These are phyloP conservation scores for Mortierella sp. DNA, from an alignment of 371 early-diverging fungal genomes.

Conservation along the genomic window DNA sequence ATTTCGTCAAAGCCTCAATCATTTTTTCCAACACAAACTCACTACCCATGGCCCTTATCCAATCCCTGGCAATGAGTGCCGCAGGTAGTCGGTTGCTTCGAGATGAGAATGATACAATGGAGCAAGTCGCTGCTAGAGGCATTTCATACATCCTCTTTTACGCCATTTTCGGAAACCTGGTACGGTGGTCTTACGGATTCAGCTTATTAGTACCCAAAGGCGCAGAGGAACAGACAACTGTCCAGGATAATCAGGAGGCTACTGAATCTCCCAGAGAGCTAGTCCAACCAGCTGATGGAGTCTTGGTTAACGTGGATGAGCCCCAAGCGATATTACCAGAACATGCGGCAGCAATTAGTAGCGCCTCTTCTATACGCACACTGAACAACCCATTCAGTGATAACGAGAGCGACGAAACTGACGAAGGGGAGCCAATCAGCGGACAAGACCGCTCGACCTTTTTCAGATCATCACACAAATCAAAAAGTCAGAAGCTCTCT, in stretches of 20 bases:
- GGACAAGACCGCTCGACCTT: neutral
- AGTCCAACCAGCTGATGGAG: neutral
- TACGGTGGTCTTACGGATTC: conserved; percentile 85
- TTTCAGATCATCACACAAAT: neutral
- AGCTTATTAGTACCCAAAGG: conserved; percentile 63
- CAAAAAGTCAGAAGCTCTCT: conserved; percentile 7
- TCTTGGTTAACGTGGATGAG: conserved; percentile 23
- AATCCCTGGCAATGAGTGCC: conserved; percentile 75
- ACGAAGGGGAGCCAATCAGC: neutral
- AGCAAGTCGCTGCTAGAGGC: conserved; percentile 76
- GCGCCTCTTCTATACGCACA: conserved; percentile 10
- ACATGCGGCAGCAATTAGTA: neutral
- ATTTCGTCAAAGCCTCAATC: conserved; percentile 72
- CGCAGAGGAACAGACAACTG: neutral
- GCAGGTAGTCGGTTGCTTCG: conserved; percentile 69
- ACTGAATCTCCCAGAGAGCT: neutral
- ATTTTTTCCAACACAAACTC: conserved; percentile 83
- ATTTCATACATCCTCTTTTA: conserved; percentile 82
- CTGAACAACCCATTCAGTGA: neutral
- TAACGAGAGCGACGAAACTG: neutral
- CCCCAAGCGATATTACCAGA: neutral
- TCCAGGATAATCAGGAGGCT: neutral
- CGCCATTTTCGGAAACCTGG: conserved; percentile 77
- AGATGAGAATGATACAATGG: conserved; percentile 70
- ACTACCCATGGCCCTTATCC: conserved; percentile 79